Conservation (phyloP, 352 stramenopile species). For the Phytophthora multivora region DNA sequence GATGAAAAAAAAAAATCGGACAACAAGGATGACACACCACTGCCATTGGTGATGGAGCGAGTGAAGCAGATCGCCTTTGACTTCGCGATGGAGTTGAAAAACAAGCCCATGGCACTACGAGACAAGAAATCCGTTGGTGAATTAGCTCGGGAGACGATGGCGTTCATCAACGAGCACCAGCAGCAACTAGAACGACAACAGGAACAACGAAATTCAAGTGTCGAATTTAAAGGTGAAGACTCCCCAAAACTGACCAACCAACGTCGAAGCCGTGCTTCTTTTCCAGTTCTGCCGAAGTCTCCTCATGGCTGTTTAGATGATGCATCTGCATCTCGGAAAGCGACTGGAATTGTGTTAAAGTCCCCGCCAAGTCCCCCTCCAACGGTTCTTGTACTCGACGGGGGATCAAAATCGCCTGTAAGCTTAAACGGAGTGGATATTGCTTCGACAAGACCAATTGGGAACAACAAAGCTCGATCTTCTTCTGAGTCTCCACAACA, state of each 20-base stretch:
- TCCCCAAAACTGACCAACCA: slow-evolving; percentile 9
- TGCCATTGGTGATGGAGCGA: slow-evolving; percentile 43
- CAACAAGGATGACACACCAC: slow-evolving; percentile 1
- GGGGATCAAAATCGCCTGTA: slow-evolving; percentile 22
- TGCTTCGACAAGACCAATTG: slow-evolving; percentile 36
- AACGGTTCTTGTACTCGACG: slow-evolving; percentile 20
- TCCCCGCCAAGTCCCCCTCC: background rate
- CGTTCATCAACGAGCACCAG: slow-evolving; percentile 50
- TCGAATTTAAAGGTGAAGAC: background rate
- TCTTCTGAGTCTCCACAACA: slow-evolving; percentile 14
- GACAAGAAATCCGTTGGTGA: slow-evolving; percentile 65
- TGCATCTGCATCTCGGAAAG: background rate
- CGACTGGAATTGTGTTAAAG: background rate
- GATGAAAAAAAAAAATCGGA: slow-evolving; percentile 8
- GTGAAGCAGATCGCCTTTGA: slow-evolving; percentile 67
- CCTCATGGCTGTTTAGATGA: slow-evolving; percentile 10
- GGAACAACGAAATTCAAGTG: slow-evolving; percentile 16
- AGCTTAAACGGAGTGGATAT: slow-evolving; percentile 39
- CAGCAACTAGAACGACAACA: slow-evolving; percentile 24
- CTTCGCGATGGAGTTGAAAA: slow-evolving; percentile 60
- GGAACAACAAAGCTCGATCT: slow-evolving; percentile 19
- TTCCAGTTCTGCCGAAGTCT: slow-evolving; percentile 25
- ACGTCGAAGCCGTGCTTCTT: slow-evolving; percentile 6
- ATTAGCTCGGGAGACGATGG: slow-evolving; percentile 62
- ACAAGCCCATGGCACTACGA: slow-evolving; percentile 31